Percentiles rank a stretch among this genome's conserved stretches.
Evolutionary conservation across 176 grass and related monocot genomes (phyloP).

Genomic region (Zea luxurians): DNA sequence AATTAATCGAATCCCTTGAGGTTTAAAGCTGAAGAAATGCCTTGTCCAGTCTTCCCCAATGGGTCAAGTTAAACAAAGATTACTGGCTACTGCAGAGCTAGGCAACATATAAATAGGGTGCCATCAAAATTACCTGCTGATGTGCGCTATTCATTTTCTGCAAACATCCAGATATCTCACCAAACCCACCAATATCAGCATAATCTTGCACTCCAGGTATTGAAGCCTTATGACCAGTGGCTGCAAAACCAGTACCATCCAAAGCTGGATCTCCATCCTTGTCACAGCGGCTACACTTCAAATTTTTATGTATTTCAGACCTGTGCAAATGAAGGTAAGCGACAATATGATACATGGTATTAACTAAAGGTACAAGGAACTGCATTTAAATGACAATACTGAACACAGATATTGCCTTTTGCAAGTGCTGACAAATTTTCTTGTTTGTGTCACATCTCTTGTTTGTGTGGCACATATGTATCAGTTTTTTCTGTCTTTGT

Average conservation of each 20-base stretch:
- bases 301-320: constrained; percentile 98
- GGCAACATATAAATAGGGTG: constrained; percentile 7
- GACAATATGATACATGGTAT: constrained; percentile 28
- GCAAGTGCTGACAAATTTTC: neutral
- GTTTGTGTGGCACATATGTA: neutral
- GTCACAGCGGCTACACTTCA: constrained; percentile 80
- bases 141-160: constrained; percentile 69
- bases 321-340: constrained; percentile 38
- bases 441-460: neutral
- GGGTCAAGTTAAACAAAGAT: neutral
- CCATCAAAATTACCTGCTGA: constrained; percentile 58
- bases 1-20: constrained; percentile 8
- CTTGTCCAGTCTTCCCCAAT: neutral
- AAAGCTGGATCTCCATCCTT: constrained; percentile 30
- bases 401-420: constrained; percentile 3
- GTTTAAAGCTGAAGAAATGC: constrained; percentile 19
- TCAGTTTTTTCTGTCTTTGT: neutral
- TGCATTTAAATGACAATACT: constrained; percentile 10
- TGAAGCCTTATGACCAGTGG: constrained; percentile 34
- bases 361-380: neutral
- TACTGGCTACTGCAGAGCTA: constrained; percentile 1
- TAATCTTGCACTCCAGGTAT: constrained; percentile 14
- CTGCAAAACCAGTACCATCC: constrained; percentile 29
- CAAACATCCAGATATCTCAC: constrained; percentile 75
- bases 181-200: constrained; percentile 85